Percentiles rank a stretch among this genome's conserved stretches.
These are phyloP conservation scores for Colletotrichum costaricense DNA, from an alignment of 2,329 filamentous ascomycete species.

Conservation along the genomic window DNA sequence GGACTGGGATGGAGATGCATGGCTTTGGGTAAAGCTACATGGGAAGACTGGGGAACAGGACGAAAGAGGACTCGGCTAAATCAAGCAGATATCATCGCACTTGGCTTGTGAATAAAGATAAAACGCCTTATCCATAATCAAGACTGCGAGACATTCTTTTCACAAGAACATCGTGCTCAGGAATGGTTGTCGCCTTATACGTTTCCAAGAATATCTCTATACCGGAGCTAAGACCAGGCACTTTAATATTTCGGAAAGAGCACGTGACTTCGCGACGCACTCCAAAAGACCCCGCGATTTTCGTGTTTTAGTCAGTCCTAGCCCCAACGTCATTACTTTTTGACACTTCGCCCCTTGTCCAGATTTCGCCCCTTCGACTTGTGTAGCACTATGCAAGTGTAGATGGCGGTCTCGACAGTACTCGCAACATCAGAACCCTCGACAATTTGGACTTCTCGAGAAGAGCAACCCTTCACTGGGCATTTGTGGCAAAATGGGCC, in stretches of 20 bases:
- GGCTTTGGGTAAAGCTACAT: too few relatives aligned
- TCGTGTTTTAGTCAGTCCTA: conserved; percentile 6
- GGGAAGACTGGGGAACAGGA: too few relatives aligned
- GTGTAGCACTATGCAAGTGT: neutral
- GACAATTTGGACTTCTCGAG: neutral
- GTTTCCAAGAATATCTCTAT: fast-evolving
- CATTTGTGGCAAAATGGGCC: conserved; percentile 29
- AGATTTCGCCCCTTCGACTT: neutral
- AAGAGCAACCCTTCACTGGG: neutral
- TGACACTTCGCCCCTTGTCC: neutral
- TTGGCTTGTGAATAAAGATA: too few relatives aligned
- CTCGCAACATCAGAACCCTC: neutral
- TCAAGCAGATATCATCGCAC: too few relatives aligned
- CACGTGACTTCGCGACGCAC: conserved; percentile 28
- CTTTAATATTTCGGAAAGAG: neutral
- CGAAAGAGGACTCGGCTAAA: too few relatives aligned
- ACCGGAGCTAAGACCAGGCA: neutral
- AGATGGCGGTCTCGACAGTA: neutral
- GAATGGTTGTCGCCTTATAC: neutral
- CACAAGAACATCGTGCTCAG: neutral
- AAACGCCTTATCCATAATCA: too few relatives aligned
- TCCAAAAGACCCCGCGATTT: conserved; percentile 16
- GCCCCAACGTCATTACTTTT: conserved; percentile 15
- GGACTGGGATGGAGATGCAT: too few relatives aligned
- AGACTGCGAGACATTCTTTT: neutral